These are phyloP conservation scores for Colletotrichum tanaceti DNA, from an alignment of 2,329 filamentous ascomycete species.

Conservation along the genomic window DNA sequence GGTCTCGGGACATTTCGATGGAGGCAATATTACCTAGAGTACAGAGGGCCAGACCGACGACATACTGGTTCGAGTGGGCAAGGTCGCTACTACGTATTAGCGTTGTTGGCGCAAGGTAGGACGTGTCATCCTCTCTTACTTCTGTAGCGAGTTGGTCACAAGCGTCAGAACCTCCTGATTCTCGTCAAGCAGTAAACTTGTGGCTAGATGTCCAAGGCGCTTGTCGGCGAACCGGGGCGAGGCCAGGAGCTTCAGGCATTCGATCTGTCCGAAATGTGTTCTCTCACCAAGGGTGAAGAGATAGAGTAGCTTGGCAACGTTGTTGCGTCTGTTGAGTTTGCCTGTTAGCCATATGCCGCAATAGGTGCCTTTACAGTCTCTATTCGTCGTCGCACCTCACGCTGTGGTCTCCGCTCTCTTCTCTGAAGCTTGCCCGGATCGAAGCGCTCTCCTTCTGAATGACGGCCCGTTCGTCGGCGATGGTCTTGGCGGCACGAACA, in stretches of 20 bases:
- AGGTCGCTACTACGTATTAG: slow-evolving; percentile 76
- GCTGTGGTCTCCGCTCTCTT: slow-evolving; percentile 93
- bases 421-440: slow-evolving; percentile 96
- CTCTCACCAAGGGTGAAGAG: slow-evolving; percentile 97
- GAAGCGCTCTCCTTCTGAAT: slow-evolving; percentile 99
- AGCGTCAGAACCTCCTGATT: slow-evolving; percentile 98
- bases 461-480: slow-evolving; percentile 97
- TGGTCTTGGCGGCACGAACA: slow-evolving; percentile 97
- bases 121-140: slow-evolving; percentile 66
- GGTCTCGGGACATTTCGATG: slow-evolving; percentile 96
- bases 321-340: slow-evolving; percentile 79
- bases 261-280: slow-evolving; percentile 98
- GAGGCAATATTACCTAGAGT: slow-evolving; percentile 98
- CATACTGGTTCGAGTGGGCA: slow-evolving; percentile 97
- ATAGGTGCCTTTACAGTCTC: slow-evolving; percentile 31
- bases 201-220: slow-evolving; percentile 92
- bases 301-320: slow-evolving; percentile 97
- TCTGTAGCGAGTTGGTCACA: slow-evolving; percentile 97
- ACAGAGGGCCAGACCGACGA: slow-evolving; percentile 94
- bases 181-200: slow-evolving; percentile 95
- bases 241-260: slow-evolving; percentile 96
- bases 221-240: slow-evolving; percentile 99
- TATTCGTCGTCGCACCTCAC: slow-evolving; percentile 74
- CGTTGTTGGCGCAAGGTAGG: slow-evolving; percentile 6
- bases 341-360: slow-evolving; percentile 27